Base-by-base conservation (phyloP, 768 basidiomycete species). In the Hemileccinum impolitum region DNA sequence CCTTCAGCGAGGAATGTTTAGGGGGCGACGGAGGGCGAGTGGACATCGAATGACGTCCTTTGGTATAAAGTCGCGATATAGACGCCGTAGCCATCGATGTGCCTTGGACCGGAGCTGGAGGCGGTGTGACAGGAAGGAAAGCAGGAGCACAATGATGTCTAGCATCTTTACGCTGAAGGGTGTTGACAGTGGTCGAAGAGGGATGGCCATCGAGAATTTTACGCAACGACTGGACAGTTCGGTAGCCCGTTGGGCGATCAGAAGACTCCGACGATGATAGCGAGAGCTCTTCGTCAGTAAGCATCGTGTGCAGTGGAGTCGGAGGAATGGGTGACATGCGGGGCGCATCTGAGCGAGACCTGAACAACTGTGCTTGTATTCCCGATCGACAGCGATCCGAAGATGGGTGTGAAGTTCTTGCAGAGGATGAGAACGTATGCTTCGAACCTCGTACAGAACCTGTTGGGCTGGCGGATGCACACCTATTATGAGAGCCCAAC, bases 61-160 rank as follows among this genome's bases (percentile, higher is more conserved):
- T 84, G 1, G 86, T 87, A 57, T 84, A 85, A 13, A 90, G 75
- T n/a, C 84, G 75, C 19, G 87, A 88, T 41, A 91, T 75, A 25
- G 83, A 85, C 1, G 88, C 89, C 2, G 89, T 91, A 1, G 89
- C 84, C 5, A 73, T 85, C 4, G 85, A 87, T 4, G 85, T 84
- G n/a, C 78, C 75, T 6, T 84, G 71, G 2, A 66, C 61, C 10
- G 80, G 79, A 10, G 74, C 72, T 2, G 85, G 82, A 3, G 79
- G 75, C 4, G 67, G 68, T 39, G 62, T 75, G 49, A 64, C 59
- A 25, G 47, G 79, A 70, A 31, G 74, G 72, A 60, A 61, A 35
- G 51, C 39, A 31, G 58, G 62, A 17, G 59, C 21, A 28, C 63
- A 62, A 30, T 18, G 32, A 15, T 42, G n/a, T 38, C 50, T 61